Percentiles rank a stretch among this genome's conserved stretches.
Evolutionary conservation across 1,284 basidiomycete genomes (phyloP).

Genomic region (Rhodofomes roseus): DNA sequence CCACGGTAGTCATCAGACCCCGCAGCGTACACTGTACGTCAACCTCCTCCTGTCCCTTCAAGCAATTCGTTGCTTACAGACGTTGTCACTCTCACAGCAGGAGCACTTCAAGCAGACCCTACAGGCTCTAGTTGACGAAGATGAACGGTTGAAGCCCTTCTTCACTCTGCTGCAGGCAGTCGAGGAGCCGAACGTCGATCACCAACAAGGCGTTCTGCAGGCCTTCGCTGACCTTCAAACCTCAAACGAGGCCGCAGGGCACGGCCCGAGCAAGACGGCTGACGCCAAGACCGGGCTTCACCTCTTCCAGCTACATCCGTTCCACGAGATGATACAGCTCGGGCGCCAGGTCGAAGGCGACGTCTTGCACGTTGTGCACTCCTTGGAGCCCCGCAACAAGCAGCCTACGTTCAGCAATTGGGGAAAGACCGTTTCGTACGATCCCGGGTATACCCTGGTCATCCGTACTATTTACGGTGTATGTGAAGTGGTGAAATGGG

Average conservation of each 20-base stretch:
- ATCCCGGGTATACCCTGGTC: conserved; percentile 6
- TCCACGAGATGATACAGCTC: neutral
- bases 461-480: conserved; percentile 10
- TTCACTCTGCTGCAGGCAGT: neutral
- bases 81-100: neutral
- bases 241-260: neutral
- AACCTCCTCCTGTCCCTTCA: neutral
- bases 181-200: neutral
- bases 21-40: neutral
- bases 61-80: neutral
- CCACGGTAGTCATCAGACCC: neutral
- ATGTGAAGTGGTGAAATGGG: conserved; percentile 13
- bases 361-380: neutral
- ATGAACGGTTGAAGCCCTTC: neutral
- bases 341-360: neutral
- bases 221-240: neutral
- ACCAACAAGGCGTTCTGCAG: neutral
- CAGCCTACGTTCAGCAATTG: conserved; percentile 10
- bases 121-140: neutral
- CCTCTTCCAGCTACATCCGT: neutral
- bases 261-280: neutral
- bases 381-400: neutral
- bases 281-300: neutral
- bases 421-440: conserved; percentile 9
- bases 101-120: neutral